Conservation (phyloP, 306 rosid genomes). For the Lathyrus aphaca region DNA sequence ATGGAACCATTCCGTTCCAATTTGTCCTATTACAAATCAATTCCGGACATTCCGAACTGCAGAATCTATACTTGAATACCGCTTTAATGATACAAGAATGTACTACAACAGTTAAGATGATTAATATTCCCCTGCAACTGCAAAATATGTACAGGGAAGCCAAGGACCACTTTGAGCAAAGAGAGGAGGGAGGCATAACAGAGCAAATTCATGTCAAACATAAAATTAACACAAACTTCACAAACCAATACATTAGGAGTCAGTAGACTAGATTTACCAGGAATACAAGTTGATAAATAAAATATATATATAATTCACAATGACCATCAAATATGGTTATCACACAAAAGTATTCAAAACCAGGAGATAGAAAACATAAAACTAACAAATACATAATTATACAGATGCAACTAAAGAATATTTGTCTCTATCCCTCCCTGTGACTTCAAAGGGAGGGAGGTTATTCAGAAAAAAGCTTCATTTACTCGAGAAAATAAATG, state of each 20-base stretch:
- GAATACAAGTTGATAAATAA: slow-evolving; percentile 6
- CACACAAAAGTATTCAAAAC: slow-evolving; percentile 15
- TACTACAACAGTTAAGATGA: slow-evolving; percentile 1
- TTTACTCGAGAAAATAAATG: slow-evolving; percentile 20
- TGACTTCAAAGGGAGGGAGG: background rate
- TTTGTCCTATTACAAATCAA: slow-evolving; percentile 13
- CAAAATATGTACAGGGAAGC: background rate
- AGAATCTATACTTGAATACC: slow-evolving; percentile 10
- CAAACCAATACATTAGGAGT: slow-evolving; percentile 8
- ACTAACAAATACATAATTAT: background rate
- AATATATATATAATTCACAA: background rate
- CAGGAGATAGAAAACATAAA: slow-evolving; percentile 1
- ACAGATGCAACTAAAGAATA: background rate
- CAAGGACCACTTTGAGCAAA: background rate
- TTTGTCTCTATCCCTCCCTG: background rate
- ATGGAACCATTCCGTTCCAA: slow-evolving; percentile 21
- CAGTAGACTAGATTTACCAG: background rate
- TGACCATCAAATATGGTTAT: slow-evolving; percentile 13
- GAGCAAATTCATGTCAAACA: slow-evolving; percentile 20
- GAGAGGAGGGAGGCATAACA: slow-evolving; percentile 24
- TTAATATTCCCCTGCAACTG: slow-evolving; percentile 1
- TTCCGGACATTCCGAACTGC: slow-evolving; percentile 4
- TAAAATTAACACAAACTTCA: background rate
- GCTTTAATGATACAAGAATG: slow-evolving; percentile 14
- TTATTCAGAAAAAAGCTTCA: background rate